phyloP scores from a whole-genome alignment of 2,329 filamentous ascomycete genomes.

The Paracorniculantispora psalliotae region DNA sequence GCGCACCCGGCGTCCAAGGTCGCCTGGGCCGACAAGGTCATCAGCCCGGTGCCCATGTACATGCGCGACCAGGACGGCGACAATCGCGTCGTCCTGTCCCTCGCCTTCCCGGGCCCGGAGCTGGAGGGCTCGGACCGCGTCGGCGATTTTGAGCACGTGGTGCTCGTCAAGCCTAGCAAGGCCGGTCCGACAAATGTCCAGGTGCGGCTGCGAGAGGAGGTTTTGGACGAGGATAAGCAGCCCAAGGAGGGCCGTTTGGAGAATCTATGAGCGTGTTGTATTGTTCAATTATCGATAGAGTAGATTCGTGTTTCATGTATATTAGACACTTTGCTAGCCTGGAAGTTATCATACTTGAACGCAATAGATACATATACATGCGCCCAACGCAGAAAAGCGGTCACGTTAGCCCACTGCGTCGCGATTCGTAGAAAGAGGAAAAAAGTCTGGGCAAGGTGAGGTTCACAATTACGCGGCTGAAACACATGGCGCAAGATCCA shows the following conservation, averaged over 20 bases:
- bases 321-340: background rate
- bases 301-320: background rate
- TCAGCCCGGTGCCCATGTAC: constrained; percentile 48
- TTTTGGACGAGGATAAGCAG: constrained; percentile 39
- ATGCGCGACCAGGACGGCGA: constrained; percentile 35
- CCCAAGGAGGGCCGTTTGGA: constrained; percentile 18
- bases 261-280: constrained; percentile 21
- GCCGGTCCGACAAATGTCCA: constrained; percentile 50
- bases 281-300: background rate
- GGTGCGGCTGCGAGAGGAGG: constrained; percentile 45
- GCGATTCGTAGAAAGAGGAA: no score
- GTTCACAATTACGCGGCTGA: no score
- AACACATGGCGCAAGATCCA: no score
- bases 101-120: constrained; percentile 56
- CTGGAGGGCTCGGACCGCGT: constrained; percentile 41
- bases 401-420: no score
- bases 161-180: constrained; percentile 50
- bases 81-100: constrained; percentile 45
- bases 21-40: constrained; percentile 58
- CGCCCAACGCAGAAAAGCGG: no score
- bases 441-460: no score
- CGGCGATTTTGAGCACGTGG: constrained; percentile 56
- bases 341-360: no score
- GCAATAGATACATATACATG: no score
- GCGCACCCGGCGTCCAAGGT: constrained; percentile 40